phyloP scores from a whole-genome alignment of 352 stramenopile species.

The Phytophthora rubi region DNA sequence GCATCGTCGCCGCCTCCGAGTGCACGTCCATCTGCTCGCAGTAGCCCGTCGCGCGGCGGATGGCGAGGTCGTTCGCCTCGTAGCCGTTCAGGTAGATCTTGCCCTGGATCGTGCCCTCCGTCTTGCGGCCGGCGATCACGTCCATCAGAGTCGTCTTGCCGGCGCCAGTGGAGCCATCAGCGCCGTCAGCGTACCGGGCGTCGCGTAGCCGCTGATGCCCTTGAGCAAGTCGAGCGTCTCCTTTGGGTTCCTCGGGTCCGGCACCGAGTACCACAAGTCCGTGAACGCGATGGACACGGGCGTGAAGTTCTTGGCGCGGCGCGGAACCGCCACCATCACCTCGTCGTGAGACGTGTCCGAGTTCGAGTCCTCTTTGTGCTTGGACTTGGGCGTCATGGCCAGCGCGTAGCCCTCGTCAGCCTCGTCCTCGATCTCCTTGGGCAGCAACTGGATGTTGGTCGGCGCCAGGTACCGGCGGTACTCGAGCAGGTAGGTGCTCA shows the following conservation, averaged over 20 bases:
- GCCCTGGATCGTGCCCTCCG: constrained; percentile 61
- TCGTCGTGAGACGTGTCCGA: constrained; percentile 24
- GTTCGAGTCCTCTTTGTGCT: constrained; percentile 17
- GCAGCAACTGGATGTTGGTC: constrained; percentile 15
- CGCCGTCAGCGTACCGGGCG: constrained; percentile 86
- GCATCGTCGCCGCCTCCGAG: constrained; percentile 78
- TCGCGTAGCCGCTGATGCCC: constrained; percentile 47
- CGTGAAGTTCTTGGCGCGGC: constrained; percentile 27
- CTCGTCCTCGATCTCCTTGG: constrained; percentile 26
- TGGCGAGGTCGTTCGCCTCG: constrained; percentile 40
- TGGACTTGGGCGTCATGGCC: constrained; percentile 17
- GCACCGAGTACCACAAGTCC: constrained; percentile 46
- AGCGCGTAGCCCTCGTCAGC: constrained; percentile 15
- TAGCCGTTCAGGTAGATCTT: constrained; percentile 54
- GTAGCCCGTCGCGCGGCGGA: constrained; percentile 50
- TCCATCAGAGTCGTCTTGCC: constrained; percentile 46
- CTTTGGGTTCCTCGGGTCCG: constrained; percentile 35
- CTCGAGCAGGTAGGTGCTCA: constrained; percentile 40
- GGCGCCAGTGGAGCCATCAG: constrained; percentile 74
- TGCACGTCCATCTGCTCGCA: constrained; percentile 88
- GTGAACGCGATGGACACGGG: constrained; percentile 40
- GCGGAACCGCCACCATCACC: constrained; percentile 21
- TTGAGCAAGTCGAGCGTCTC: constrained; percentile 42
- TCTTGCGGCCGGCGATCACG: constrained; percentile 28
- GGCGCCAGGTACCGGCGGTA: constrained; percentile 29